phyloP scores from a whole-genome alignment of 2,329 filamentous ascomycete genomes.

The Paramyrothecium roridum region DNA sequence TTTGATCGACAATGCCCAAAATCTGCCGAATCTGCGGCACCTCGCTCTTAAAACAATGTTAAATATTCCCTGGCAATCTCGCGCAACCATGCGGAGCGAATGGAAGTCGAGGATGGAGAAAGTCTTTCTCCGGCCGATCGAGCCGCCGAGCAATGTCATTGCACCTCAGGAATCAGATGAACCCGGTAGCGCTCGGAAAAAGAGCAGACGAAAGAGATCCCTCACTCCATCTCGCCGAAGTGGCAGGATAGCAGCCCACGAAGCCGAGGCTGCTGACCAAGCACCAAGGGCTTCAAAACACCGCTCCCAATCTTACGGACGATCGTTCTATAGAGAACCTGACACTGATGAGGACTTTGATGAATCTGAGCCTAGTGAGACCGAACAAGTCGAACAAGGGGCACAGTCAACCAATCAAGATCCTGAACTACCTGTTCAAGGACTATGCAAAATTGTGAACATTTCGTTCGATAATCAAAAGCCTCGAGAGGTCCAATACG shows the following conservation, averaged over 20 bases:
- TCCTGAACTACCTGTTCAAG: constrained; percentile 49
- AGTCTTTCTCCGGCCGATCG: constrained; percentile 56
- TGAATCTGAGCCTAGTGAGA: constrained; percentile 26
- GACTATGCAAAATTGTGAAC: constrained; percentile 67
- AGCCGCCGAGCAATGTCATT: constrained; percentile 31
- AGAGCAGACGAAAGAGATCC: constrained; percentile 10
- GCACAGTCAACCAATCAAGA: not conserved
- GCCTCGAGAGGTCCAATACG: constrained; percentile 63
- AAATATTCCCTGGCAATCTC: constrained; percentile 76
- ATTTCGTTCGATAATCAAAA: constrained; percentile 75
- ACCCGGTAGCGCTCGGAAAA: constrained; percentile 7
- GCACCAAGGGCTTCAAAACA: constrained; percentile 11
- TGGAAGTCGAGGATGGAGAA: constrained; percentile 71
- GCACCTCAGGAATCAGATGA: constrained; percentile 2
- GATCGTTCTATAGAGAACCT: constrained; percentile 38
- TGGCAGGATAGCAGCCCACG: constrained; percentile 27
- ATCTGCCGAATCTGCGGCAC: constrained; percentile 64
- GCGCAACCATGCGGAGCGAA: constrained; percentile 72
- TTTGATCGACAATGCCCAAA: constrained; percentile 66
- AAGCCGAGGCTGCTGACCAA: constrained; percentile 17
- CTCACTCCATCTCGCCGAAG: constrained; percentile 32
- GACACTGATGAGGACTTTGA: constrained; percentile 40
- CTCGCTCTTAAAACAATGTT: constrained; percentile 76
- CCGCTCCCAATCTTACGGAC: constrained; percentile 10
- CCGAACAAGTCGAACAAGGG: constrained; percentile 8